Evolutionary conservation across 768 basidiomycete genomes (phyloP), one percentile per base, ranked within the genome.

Genomic region (Collybiopsis confluens): DNA sequence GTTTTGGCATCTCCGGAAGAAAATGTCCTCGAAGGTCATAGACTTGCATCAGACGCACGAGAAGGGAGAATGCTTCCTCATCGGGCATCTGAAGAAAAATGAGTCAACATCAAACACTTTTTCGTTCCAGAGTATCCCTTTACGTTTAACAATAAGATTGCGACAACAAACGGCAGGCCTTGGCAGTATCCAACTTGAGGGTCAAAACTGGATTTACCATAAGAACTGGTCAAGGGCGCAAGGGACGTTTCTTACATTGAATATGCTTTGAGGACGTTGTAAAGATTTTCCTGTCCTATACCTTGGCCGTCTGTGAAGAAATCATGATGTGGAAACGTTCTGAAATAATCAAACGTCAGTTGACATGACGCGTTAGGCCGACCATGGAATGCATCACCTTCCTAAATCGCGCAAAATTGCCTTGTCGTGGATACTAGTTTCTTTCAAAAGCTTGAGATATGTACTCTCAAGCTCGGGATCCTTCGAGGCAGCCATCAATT

Each of bases 1-100:
- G 68, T 60, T 93, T 96, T 1, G 97, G 97, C 97, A 99, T 99
- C 64, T 99, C 96, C 3, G 97, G 95, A n/a, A 98, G 76, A 71
- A 94, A 99, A 70, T 98, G 96, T 1, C 93, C 93, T 41, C 96
- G 85, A 2, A 98, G 77, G 68, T 96, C 95, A 65, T 99, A 98
- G 1, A 95, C 90, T 56, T 97, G 78, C 97, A 98, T 98, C 15
- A 99, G 70, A 50, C 97, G 79, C 26, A 98, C 94, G 9, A 98
- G 79, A 10, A 98, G 81, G 58, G 90, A 96, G 68, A 99, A 99
- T 0, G 96, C 96, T 70, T 98, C 96, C 72, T 99, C 97, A 58
- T 98, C 97, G 21, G 97, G 97, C 97, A 99, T 99, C 96, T 98
- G 24, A 21, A 18, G 54, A 35, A 50, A 45, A 20, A 45, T 64